phyloP scores from a whole-genome alignment of 23 red algal species.

The Gracilaria caudata region DNA sequence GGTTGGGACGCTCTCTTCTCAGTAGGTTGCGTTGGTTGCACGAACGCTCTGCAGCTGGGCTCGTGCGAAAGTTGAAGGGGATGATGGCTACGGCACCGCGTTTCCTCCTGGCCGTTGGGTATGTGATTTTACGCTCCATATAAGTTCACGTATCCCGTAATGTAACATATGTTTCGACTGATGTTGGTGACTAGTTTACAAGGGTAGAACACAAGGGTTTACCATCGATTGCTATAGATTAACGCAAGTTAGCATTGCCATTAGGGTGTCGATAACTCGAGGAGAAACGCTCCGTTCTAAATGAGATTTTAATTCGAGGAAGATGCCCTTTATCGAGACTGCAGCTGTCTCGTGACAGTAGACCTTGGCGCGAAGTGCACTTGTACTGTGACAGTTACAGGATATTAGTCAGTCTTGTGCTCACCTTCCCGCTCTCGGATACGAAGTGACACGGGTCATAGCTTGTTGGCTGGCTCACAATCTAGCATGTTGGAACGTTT shows the following conservation, averaged over 20 bases:
- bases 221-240: background rate
- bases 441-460: background rate
- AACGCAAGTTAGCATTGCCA: background rate
- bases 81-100: background rate
- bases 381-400: slow-evolving; percentile 16
- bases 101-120: background rate
- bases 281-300: background rate
- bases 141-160: background rate
- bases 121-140: background rate
- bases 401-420: background rate
- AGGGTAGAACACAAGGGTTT: background rate
- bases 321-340: background rate
- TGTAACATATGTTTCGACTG: background rate
- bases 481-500: background rate
- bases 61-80: background rate
- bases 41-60: slow-evolving; percentile 14
- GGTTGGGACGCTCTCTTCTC: slow-evolving; percentile 1
- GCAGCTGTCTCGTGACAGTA: background rate
- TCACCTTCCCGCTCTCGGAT: background rate
- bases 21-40: slow-evolving; percentile 4
- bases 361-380: background rate
- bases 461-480: background rate
- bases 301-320: background rate
- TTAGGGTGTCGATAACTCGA: background rate
- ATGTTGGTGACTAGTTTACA: background rate